Base-by-base conservation (phyloP, 495 filamentous ascomycete species). In the Niebla homalea region DNA sequence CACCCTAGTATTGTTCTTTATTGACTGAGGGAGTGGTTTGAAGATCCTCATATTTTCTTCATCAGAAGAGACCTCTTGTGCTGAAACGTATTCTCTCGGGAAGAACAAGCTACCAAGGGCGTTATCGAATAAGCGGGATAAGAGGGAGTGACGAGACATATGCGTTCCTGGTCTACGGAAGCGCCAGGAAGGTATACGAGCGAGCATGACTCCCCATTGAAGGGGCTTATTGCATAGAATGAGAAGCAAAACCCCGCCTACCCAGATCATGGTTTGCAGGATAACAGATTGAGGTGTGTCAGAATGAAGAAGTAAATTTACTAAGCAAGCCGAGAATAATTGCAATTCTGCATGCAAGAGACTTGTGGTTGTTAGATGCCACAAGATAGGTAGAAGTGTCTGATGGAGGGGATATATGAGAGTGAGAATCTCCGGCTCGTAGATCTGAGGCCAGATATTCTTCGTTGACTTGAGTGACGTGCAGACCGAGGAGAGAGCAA, bases 151-250 rank as follows among this genome's bases (percentile, higher is more conserved):
- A 11, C 14, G 29, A 10, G 7, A 32, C 29, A 22, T 21, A 1
- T 36, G 21, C 10, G 14, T 29, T 0, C 26, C 19, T 20, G 48
- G 48, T 21, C 44, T 53, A 11, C 80, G 77, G 55, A 97, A 89
- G 32, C 89, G 83, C 87, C 90, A 96, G 52, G 76, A 85, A 2
- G 92, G 92, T 35, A 98, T 85, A 37, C 93, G 72, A 16, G 90
- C 89, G 38, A 98, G 67, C 44, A 82, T 72, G 15, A 96, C 81
- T 35, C 83, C 87, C 86, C 86, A 95, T 62, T 71, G 77, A n/a
- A 97, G 78, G 15, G 90, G 74, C 43, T 81, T 77, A 36, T 74
- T 72, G 62, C 85, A 94, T 14, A 76, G 70, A 18, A 87, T 67
- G 43, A 94, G 81, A 16, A 94, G 57, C 44, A 75, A 74, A 43